Base-by-base conservation (phyloP, 108 stramenopile species). In the Fistulifera pelliculosa region DNA sequence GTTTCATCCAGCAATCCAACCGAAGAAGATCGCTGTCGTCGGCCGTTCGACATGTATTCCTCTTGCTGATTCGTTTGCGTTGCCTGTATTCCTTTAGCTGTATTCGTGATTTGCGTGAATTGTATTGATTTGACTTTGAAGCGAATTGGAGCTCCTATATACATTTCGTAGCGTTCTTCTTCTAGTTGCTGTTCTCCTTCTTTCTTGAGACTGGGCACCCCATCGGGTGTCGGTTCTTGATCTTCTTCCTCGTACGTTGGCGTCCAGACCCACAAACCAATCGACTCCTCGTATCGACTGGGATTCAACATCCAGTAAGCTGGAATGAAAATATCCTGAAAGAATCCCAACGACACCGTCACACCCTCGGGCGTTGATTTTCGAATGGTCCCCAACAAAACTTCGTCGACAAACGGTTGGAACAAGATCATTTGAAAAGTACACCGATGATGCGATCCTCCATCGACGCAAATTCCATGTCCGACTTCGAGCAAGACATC, bases 371-470 rank as follows among this genome's bases (percentile, higher is more conserved):
- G 64, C 13, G 71, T 79, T 28, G 70, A 70, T 38, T 77, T 75
- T 8, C 50, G 54, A 27, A 96, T 81, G 13, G 50, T 73, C 22
- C 92, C 92, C 1, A 76, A 48, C 40, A 79, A 60, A 11, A 96
- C 88, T 74, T 96, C 92, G 35, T 91, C 92, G 11, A 90, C 76
- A 62, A 90, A 90, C 12, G 95, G 95, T 41, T 83, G 77, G 60
- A 96, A 94, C 6, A 96, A 80, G 0, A 96, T 58, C 11, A 92
- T 59, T 38, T 78, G 71, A 51, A 94, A 88, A 0, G 80, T 27
- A 26, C 77, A 80, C 48, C 82, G 76, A 56, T 87, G 85, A 63
- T 89, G 87, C 21, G 81, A 76, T 0, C 84, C 91, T 10, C 87
- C 91, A 47, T 93, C 87, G 39, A 80, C 84, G 38, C 83, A 76